phyloP scores from a whole-genome alignment of 2,329 filamentous ascomycete species.

The Verticillium nubilum region DNA sequence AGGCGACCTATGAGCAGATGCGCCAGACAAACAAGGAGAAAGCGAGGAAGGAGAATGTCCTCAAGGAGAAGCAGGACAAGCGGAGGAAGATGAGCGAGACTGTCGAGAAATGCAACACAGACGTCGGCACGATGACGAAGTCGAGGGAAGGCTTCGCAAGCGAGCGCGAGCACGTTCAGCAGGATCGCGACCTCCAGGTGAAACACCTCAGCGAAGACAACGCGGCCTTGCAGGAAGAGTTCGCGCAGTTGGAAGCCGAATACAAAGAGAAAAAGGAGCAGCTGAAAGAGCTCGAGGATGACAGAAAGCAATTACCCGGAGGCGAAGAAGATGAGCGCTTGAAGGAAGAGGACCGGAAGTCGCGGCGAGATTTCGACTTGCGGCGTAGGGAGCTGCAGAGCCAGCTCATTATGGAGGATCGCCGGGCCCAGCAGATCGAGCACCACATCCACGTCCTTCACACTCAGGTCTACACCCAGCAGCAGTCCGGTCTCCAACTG shows the following conservation, averaged over 20 bases:
- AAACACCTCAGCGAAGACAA: slow-evolving; percentile 50
- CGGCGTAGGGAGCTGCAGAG: slow-evolving; percentile 48
- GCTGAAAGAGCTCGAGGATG: slow-evolving; percentile 69
- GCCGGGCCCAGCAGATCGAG: slow-evolving; percentile 40
- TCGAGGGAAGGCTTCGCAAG: slow-evolving; percentile 49
- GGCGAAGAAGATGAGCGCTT: slow-evolving; percentile 55
- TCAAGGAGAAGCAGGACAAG: slow-evolving; percentile 65
- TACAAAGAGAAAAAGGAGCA: slow-evolving; percentile 54
- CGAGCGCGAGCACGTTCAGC: slow-evolving; percentile 45
- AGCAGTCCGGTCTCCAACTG: slow-evolving; percentile 35
- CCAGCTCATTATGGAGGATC: slow-evolving; percentile 40
- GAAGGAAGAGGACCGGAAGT: slow-evolving; percentile 44
- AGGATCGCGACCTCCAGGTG: slow-evolving; percentile 46
- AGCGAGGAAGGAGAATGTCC: slow-evolving; percentile 66
- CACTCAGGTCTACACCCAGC: slow-evolving; percentile 38
- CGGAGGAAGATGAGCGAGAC: slow-evolving; percentile 65
- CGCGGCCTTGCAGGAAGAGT: slow-evolving; percentile 57
- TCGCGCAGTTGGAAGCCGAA: slow-evolving; percentile 62
- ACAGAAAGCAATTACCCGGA: slow-evolving; percentile 57
- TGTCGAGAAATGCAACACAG: slow-evolving; percentile 62
- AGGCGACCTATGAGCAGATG: slow-evolving; percentile 75
- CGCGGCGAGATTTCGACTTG: slow-evolving; percentile 51
- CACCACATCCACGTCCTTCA: slow-evolving; percentile 37
- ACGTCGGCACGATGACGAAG: slow-evolving; percentile 51
- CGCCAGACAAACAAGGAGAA: slow-evolving; percentile 74